phyloP scores from a whole-genome alignment of 139 green algal genomes.

The Chlorella sorokiniana region DNA sequence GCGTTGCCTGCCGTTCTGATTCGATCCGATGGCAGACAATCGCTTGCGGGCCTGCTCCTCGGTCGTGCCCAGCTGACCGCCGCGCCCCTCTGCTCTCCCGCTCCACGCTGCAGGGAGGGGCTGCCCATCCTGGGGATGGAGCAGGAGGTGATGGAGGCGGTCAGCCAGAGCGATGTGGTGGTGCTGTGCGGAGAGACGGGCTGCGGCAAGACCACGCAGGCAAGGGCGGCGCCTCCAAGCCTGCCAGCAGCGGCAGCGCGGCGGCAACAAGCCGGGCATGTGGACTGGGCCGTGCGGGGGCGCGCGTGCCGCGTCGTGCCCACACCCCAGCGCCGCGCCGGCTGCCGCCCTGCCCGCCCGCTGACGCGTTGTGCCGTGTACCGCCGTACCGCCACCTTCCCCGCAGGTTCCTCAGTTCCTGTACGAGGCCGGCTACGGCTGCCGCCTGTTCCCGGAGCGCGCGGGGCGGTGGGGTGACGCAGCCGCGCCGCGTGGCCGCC shows the following conservation, averaged over 20 bases:
- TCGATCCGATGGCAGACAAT: too few species aligned
- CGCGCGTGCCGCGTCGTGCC: too few species aligned
- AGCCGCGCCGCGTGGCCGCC: slow-evolving; percentile 92
- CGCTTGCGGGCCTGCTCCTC: too few species aligned
- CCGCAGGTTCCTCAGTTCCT: slow-evolving; percentile 94
- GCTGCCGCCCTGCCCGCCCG: background rate
- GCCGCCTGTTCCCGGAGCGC: slow-evolving; percentile 67
- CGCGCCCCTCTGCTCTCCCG: background rate
- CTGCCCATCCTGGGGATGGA: slow-evolving; percentile 92
- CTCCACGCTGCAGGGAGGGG: slow-evolving; percentile 9
- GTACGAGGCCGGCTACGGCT: slow-evolving; percentile 91
- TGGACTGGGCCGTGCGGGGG: too few species aligned
- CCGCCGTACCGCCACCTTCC: background rate
- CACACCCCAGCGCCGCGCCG: background rate
- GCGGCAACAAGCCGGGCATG: too few species aligned
- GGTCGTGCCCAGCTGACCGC: background rate
- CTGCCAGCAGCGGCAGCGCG: too few species aligned
- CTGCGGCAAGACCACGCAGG: slow-evolving; percentile 95
- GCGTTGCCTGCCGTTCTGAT: too few species aligned
- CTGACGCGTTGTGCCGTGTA: background rate
- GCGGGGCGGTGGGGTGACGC: slow-evolving; percentile 78
- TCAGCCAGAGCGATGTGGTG: slow-evolving; percentile 74
- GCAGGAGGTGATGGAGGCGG: slow-evolving; percentile 91
- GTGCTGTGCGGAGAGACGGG: slow-evolving; percentile 92
- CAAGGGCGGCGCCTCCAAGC: too few species aligned